Evolutionary conservation across 805 yeast species (phyloP), one percentile per base, ranked within the genome.

Genomic region (Hanseniaspora guilliermondii): DNA sequence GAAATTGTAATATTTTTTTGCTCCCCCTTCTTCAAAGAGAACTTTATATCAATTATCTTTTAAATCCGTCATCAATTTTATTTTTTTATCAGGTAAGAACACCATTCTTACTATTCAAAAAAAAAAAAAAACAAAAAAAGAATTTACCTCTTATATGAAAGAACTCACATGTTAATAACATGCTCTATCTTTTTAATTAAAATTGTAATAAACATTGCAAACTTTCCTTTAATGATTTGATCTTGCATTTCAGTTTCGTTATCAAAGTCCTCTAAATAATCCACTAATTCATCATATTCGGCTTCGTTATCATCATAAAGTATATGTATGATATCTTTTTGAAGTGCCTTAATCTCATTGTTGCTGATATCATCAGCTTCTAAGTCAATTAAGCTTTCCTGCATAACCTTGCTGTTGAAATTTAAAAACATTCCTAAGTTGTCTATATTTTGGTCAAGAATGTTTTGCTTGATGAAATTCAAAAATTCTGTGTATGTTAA

Each of bases 191-290:
- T 33, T 19, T 49, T 49, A 14, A 49, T 49, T 19, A 49, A 14
- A 16, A 49, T 11, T 4, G 53, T 49, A 6, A 49, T 33, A 33
- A 49, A 49, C 53, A 41, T 49, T 6, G 53, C 53, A 49, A 49
- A 49, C 37, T 49, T 49, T 2, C 53, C 53, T 17, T 49, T 33
- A n/a, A 12, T 35, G 14, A 19, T 17, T 3, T 27, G 30, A 22
- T 24, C n/a, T 17, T 36, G 52, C 17, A 22, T 33, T 22, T 24
- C 42, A 17, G 45, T 16, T 14, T 22, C 21, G 19, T 33, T 17
- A 12, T 49, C 37, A 25, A 49, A 49, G 14, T 17, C 42, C 12
- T 49, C 53, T 6, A 49, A n/a, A 27, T 49, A 49, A 9, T 49
- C 53, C 16, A 33, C 16, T 14, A 49, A 14, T 4, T 17, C 27